Base-by-base conservation (phyloP, 768 basidiomycete genomes). In the Mycena filopes region DNA sequence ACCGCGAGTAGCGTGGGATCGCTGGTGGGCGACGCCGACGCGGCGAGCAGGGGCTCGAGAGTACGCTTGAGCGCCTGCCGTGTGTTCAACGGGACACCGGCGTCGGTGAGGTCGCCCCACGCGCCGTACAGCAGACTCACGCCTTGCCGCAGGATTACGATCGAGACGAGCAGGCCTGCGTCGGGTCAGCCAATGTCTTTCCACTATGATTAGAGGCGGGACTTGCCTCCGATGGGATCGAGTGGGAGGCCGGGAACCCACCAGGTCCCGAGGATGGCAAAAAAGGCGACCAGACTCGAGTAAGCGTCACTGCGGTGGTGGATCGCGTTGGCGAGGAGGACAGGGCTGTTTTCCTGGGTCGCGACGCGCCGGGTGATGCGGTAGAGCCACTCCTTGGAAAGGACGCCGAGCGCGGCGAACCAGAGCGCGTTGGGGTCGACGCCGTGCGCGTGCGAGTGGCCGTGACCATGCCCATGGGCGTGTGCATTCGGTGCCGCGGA, bases 281-380 rank as follows among this genome's bases (percentile, higher is more conserved):
- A 85, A 59, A 99, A 86, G 13, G 96, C 95, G 57, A 99, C 95
- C 51, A 91, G 70, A 71, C 95, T 96, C 4, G 95, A 96, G 73
- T 96, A 95, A 8, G 95, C 95, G 76, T 99, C 98, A 68, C 94
- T 96, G n/a, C 98, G 87, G 78, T 99, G 98, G 76, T 99, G 97
- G 60, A 96, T 85, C 8, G 97, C 98, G 75, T 99, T 99, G n/a
- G 98, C 98, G 21, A 91, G 81, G 55, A 99, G 79, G 0, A 99
- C 98, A 5, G 94, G 93, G 72, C 92, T 94, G 71, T 89, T 89
- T 77, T 98, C 96, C 71, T 94, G 88, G 61, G 94, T 89, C 13
- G 97, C 98, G 31, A 99, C 96, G 58, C 85, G 87, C 73, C 92
- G 92, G 49, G 96, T 99, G 48, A 90, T 80, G 45, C 96, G 83